Base-by-base conservation (phyloP, 1,284 basidiomycete species). In the Stereum hirsutum region DNA sequence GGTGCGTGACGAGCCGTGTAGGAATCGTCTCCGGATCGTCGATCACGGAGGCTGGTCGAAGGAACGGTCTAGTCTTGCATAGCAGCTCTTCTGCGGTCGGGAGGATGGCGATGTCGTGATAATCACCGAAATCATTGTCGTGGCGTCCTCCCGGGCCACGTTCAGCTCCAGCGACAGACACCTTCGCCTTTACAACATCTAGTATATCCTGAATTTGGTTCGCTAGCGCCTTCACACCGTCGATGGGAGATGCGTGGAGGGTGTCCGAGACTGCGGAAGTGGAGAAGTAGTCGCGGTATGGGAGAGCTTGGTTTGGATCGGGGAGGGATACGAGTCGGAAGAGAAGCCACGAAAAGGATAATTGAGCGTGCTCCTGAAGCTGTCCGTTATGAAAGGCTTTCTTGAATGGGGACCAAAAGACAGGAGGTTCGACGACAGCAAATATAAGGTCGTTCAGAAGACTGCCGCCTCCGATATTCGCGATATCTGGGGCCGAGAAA, bases 81-180 rank as follows among this genome's bases (percentile, higher is more conserved):
- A 45, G 50, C 5, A 81, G 57, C 52, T 83, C 81, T 32, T 74
- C 70, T 1, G 73, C 64, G 2, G 78, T 78, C 0, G 80, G 80
- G 4, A 78, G 58, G 31, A 83, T 75, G 20, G 72, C 57, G 15
- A 83, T 75, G 5, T 70, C 46, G 10, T 73, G 70, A 50, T 77
- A 81, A 43, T 80, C 66, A 5, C 57, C 58, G 41, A 72, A 72
- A 53, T 82, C 80, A 45, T 83, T 82, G 49, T 81, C 76, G 48
- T 83, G 80, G 10, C 80, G 65, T 1, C 80, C 80, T 1, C 81
- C 80, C 0, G 80, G 66, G 5, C 53, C 49, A n/a, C n/a, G n/a
- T 2, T 56, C 51, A 24, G 44, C 54, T 5, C 52, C 48, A 3
- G 56, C 51, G 8, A 14, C 31, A 17, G 31, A 4, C 20, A 45